Percentiles rank a stretch among this genome's conserved stretches.
These are phyloP conservation scores for Mycena maculata DNA, from an alignment of 768 basidiomycete genomes.

Conservation along the genomic window DNA sequence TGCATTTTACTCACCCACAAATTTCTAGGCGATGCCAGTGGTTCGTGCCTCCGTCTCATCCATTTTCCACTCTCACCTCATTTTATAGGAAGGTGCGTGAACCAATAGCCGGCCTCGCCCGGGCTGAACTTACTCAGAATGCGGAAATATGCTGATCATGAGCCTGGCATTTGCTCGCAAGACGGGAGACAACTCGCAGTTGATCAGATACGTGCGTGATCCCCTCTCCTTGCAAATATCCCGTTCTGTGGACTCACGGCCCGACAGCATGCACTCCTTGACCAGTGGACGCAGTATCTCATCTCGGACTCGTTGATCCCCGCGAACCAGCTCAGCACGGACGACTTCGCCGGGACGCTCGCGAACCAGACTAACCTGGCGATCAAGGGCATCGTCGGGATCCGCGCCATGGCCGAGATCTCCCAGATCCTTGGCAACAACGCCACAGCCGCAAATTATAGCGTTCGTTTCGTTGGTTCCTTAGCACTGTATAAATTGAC, in stretches of 20 bases:
- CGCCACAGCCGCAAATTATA: slow-evolving; percentile 54
- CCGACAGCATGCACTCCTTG: slow-evolving; percentile 50
- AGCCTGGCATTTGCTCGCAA: slow-evolving; percentile 69
- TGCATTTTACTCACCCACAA: background rate
- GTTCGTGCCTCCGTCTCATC: background rate
- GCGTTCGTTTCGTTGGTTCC: slow-evolving; percentile 39
- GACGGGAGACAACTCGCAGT: slow-evolving; percentile 62
- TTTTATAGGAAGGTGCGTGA: slow-evolving; percentile 6
- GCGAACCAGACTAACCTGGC: slow-evolving; percentile 78
- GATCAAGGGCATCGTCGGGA: slow-evolving; percentile 77
- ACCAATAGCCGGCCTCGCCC: background rate
- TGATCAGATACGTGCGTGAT: slow-evolving; percentile 57
- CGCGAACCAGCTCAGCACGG: slow-evolving; percentile 64
- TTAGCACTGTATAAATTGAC: no score
- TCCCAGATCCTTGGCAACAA: slow-evolving; percentile 55
- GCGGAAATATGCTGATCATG: slow-evolving; percentile 83
- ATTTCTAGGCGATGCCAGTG: background rate
- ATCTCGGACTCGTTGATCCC: slow-evolving; percentile 64
- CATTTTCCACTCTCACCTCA: background rate
- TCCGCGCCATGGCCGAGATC: slow-evolving; percentile 72
- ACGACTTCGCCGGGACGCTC: slow-evolving; percentile 62
- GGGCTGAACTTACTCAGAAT: slow-evolving; percentile 54
- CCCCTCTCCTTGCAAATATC: background rate
- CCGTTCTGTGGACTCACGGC: background rate
- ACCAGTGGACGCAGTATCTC: slow-evolving; percentile 76